These are phyloP conservation scores for Kodamaea ohmeri DNA, from an alignment of 1,139 yeast species.

Conservation along the genomic window DNA sequence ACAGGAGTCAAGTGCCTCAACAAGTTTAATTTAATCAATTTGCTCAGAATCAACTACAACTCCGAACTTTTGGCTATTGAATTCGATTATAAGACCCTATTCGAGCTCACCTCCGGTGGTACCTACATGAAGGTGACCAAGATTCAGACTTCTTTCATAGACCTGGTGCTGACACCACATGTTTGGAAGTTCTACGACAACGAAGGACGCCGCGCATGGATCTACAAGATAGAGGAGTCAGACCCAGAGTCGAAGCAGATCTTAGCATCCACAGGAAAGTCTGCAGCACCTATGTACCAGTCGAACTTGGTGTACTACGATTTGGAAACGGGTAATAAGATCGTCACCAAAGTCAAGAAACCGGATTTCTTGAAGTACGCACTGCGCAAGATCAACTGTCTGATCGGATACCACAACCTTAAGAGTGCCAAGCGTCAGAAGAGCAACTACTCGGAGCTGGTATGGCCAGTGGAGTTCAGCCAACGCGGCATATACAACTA, in stretches of 20 bases:
- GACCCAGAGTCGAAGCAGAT: constrained; percentile 36
- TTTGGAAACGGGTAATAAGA: constrained; percentile 63
- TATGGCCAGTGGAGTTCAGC: constrained; percentile 62
- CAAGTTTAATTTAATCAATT: constrained; percentile 25
- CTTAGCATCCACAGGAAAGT: constrained; percentile 18
- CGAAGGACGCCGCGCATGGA: constrained; percentile 83
- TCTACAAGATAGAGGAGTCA: constrained; percentile 49
- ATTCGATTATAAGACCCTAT: constrained; percentile 39
- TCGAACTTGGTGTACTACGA: constrained; percentile 54
- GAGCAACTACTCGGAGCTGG: constrained; percentile 39
- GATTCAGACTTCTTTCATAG: constrained; percentile 26
- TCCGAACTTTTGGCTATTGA: constrained; percentile 37
- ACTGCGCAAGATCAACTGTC: constrained; percentile 59
- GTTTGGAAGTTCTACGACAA: constrained; percentile 56
- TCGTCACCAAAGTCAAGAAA: constrained; percentile 51
- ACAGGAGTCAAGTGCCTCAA: constrained; percentile 38
- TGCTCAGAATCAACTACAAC: constrained; percentile 29
- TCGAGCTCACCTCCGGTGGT: constrained; percentile 44
- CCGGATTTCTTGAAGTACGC: constrained; percentile 64
- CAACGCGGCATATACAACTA: constrained; percentile 75
- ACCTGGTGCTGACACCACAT: constrained; percentile 28
- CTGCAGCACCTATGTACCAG: constrained; percentile 9
- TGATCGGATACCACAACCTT: constrained; percentile 49
- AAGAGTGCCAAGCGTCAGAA: constrained; percentile 34
- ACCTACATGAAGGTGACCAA: constrained; percentile 34